Conservation (phyloP, 2,329 filamentous ascomycete genomes). For the Ophiostoma montium region DNA sequence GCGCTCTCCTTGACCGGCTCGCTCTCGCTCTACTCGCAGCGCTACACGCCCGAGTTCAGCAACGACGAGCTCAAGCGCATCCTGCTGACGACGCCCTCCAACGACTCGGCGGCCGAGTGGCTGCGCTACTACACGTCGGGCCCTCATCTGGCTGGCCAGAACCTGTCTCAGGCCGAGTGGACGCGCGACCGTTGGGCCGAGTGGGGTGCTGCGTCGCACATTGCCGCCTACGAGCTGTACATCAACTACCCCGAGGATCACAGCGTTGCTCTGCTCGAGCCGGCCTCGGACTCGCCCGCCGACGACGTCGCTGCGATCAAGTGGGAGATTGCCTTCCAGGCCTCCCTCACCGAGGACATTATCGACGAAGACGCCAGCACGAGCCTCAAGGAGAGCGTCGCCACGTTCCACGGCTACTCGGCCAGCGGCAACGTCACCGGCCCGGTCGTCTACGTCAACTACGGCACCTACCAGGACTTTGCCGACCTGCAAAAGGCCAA, state of each 20-base stretch:
- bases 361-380: constrained; percentile 73
- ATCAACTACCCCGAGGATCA: constrained; percentile 66
- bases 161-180: constrained; percentile 59
- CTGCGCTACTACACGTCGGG: constrained; percentile 66
- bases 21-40: constrained; percentile 6
- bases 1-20: constrained; percentile 1
- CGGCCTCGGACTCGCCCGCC: constrained; percentile 18
- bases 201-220: constrained; percentile 50
- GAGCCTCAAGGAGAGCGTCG: constrained; percentile 55
- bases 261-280: constrained; percentile 50
- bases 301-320: constrained; percentile 11
- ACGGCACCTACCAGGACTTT: constrained; percentile 75
- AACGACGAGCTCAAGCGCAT: constrained; percentile 35
- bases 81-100: constrained; percentile 43
- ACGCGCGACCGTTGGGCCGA: constrained; percentile 60
- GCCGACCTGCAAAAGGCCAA: constrained; percentile 66
- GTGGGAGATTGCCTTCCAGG: constrained; percentile 60
- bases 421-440: constrained; percentile 85
- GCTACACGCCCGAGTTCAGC: constrained; percentile 16
- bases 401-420: constrained; percentile 91
- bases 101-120: constrained; percentile 51
- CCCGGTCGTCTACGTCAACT: constrained; percentile 79
- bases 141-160: constrained; percentile 63
- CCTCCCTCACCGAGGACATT: constrained; percentile 70
- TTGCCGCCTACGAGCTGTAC: constrained; percentile 61